Conservation (phyloP, 768 basidiomycete genomes). For the Termitomyces sp. region DNA sequence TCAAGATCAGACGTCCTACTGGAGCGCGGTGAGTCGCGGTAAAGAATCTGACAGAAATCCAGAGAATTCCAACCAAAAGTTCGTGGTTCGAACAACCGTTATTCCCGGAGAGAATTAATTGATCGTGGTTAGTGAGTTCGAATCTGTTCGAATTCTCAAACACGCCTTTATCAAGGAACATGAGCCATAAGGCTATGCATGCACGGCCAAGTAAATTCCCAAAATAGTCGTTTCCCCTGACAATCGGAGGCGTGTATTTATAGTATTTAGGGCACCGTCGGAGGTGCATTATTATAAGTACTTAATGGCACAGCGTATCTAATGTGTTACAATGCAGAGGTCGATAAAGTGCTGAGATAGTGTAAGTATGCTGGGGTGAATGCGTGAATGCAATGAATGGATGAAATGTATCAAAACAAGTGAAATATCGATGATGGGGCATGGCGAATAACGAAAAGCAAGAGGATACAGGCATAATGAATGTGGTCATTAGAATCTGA, state of each 20-base stretch:
- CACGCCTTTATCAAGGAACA: not conserved
- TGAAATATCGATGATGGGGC: constrained; percentile 21
- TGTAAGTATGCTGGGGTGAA: constrained; percentile 27
- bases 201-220: not conserved
- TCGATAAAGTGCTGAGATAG: constrained; percentile 29
- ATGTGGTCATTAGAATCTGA: constrained; percentile 17
- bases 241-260: too few species aligned
- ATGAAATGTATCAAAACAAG: constrained; percentile 33
- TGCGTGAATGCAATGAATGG: constrained; percentile 30
- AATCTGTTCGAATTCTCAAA: not conserved
- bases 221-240: not conserved
- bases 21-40: not conserved
- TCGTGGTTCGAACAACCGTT: not conserved
- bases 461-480: constrained; percentile 23
- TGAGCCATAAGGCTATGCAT: not conserved
- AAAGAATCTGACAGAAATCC: not conserved
- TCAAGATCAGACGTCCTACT: too few species aligned
- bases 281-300: constrained; percentile 15
- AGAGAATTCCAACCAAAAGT: not conserved
- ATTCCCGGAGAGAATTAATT: not conserved
- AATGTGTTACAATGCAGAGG: constrained; percentile 45
- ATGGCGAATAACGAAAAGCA: constrained; percentile 27
- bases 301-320: constrained; percentile 32
- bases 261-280: not conserved
- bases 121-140: not conserved